Conservation (phyloP, 208 protist species). For the Leishmania aethiopica region DNA sequence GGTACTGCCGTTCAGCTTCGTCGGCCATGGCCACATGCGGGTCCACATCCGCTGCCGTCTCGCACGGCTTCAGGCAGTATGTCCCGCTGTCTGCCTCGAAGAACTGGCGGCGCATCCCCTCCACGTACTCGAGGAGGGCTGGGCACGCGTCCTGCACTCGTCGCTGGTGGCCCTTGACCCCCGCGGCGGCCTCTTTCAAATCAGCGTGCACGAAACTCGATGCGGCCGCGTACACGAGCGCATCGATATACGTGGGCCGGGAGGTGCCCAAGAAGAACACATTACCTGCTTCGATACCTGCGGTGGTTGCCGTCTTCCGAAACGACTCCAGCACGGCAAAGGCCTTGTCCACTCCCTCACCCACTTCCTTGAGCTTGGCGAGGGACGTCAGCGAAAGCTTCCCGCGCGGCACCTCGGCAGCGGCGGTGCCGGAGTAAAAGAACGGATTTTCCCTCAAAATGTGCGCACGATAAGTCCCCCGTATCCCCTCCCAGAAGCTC, state of each 20-base stretch:
- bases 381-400: conserved; percentile 28
- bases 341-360: conserved; percentile 48
- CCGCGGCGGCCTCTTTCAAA: conserved; percentile 22
- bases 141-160: conserved; percentile 59
- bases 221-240: conserved; percentile 70
- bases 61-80: conserved; percentile 58
- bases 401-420: conserved; percentile 15
- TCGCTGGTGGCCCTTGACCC: conserved; percentile 33
- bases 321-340: conserved; percentile 50
- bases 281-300: conserved; percentile 28
- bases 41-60: conserved; percentile 3
- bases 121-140: conserved; percentile 66
- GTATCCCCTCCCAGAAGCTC: conserved; percentile 60
- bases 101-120: conserved; percentile 68
- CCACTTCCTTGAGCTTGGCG: conserved; percentile 49
- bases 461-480: conserved; percentile 50
- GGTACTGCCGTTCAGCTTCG: conserved; percentile 52
- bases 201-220: conserved; percentile 82
- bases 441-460: conserved; percentile 49
- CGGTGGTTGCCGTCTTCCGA: conserved; percentile 9
- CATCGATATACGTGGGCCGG: conserved; percentile 61
- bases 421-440: conserved; percentile 31
- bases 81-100: conserved; percentile 80
- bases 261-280: conserved; percentile 72
- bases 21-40: conserved; percentile 2